phyloP scores from a whole-genome alignment of 2,329 filamentous ascomycete genomes.

The Stemphylium beticola region DNA sequence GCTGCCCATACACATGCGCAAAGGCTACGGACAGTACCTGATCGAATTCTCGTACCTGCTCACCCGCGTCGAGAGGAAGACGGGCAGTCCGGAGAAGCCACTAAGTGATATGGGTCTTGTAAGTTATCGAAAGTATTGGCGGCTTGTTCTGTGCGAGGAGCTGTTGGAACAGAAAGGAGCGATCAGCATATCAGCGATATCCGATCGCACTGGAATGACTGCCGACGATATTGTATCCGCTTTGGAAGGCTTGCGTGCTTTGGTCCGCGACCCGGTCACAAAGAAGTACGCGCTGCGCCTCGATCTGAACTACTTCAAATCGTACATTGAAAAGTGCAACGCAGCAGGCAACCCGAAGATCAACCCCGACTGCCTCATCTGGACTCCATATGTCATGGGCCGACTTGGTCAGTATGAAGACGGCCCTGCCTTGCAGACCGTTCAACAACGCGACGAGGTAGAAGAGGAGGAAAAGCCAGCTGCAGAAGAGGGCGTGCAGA shows the following conservation, averaged over 20 bases:
- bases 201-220: constrained; percentile 91
- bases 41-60: constrained; percentile 99
- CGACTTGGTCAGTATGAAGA: constrained; percentile 83
- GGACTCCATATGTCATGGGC: constrained; percentile 98
- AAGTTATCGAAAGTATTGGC: constrained; percentile 98
- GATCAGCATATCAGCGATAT: constrained; percentile 69
- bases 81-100: constrained; percentile 94
- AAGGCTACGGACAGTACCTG: constrained; percentile 93
- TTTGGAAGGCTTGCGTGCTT: constrained; percentile 84
- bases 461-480: constrained; percentile 50
- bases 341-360: constrained; percentile 86
- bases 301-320: constrained; percentile 81
- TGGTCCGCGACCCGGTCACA: constrained; percentile 88
- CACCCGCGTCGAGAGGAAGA: constrained; percentile 90
- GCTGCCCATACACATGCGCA: constrained; percentile 93
- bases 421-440: constrained; percentile 79
- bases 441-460: constrained; percentile 84
- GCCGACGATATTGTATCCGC: constrained; percentile 95
- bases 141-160: constrained; percentile 84
- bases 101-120: constrained; percentile 97
- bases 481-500: constrained; percentile 54
- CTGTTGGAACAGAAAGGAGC: constrained; percentile 68
- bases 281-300: constrained; percentile 88
- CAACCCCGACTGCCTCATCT: constrained; percentile 79
- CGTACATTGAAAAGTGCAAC: constrained; percentile 90